Conservation (phyloP, 768 basidiomycete species). For the Clitopilus hobsonii region DNA sequence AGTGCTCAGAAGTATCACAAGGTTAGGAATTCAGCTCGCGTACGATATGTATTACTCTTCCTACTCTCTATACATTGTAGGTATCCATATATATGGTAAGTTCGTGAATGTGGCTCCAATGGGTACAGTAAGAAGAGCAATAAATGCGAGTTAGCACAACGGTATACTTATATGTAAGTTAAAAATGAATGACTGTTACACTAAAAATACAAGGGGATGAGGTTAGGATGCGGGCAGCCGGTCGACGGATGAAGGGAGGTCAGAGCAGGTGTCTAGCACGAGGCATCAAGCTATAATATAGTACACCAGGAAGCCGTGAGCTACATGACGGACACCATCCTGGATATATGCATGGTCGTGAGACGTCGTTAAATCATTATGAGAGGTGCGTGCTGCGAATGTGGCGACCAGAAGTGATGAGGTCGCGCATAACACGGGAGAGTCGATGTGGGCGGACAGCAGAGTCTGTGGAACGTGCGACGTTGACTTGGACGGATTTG, state of each 20-base stretch:
- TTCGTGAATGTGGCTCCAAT: not conserved
- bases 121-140: not conserved
- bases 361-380: not conserved
- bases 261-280: slow-evolving; percentile 1
- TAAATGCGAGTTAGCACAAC: not conserved
- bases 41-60: not conserved
- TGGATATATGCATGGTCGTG: not conserved
- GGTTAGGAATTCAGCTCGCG: not conserved
- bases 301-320: not conserved
- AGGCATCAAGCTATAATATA: not conserved
- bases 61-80: not conserved
- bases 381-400: not conserved
- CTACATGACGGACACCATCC: not conserved
- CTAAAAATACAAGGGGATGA: not conserved
- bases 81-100: not conserved
- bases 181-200: slow-evolving; percentile 1
- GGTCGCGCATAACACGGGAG: slow-evolving; percentile 25
- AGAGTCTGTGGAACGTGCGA: slow-evolving; percentile 1
- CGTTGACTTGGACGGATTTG: slow-evolving; percentile 3
- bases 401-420: slow-evolving; percentile 9
- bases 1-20: not conserved
- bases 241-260: not conserved
- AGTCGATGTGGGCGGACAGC: slow-evolving; percentile 18
- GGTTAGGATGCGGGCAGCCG: not conserved
- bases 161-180: not conserved